These are phyloP conservation scores for Cochlearia excelsa DNA, from an alignment of 345 rosid species.

Conservation along the genomic window DNA sequence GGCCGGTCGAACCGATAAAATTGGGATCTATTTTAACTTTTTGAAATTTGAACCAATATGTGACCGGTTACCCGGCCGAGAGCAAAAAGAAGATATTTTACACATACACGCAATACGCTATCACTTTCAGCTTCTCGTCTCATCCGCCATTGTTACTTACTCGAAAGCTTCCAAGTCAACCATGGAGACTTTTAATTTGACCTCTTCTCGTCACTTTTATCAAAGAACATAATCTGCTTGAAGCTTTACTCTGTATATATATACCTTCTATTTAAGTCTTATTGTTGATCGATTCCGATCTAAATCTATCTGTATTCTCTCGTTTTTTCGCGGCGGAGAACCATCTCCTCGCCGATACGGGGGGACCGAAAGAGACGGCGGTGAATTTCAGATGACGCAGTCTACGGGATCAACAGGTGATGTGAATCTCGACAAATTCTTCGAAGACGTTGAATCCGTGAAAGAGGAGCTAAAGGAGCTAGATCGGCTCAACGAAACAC, in stretches of 20 bases:
- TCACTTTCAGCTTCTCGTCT: conserved; percentile 15
- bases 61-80: too few relatives aligned
- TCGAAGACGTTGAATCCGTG: conserved; percentile 74
- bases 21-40: background rate
- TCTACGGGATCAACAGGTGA: conserved; percentile 45
- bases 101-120: conserved; percentile 3
- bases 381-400: conserved; percentile 32
- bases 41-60: too few relatives aligned
- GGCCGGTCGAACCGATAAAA: conserved; percentile 21
- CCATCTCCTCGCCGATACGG: conserved; percentile 43
- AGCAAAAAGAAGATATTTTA: background rate
- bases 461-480: conserved; percentile 77
- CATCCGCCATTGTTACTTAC: conserved; percentile 21
- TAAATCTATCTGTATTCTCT: conserved; percentile 10
- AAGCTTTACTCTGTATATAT: conserved; percentile 20
- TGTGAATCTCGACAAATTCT: conserved; percentile 77
- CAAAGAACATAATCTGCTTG: background rate
- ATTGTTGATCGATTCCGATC: conserved; percentile 16
- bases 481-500: conserved; percentile 53
- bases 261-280: background rate
- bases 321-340: conserved; percentile 34
- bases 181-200: conserved; percentile 23
- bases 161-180: conserved; percentile 36
- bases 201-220: conserved; percentile 11
- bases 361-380: background rate